phyloP scores from a whole-genome alignment of 148 eudicot species.

The Vaccinium darrowii region DNA sequence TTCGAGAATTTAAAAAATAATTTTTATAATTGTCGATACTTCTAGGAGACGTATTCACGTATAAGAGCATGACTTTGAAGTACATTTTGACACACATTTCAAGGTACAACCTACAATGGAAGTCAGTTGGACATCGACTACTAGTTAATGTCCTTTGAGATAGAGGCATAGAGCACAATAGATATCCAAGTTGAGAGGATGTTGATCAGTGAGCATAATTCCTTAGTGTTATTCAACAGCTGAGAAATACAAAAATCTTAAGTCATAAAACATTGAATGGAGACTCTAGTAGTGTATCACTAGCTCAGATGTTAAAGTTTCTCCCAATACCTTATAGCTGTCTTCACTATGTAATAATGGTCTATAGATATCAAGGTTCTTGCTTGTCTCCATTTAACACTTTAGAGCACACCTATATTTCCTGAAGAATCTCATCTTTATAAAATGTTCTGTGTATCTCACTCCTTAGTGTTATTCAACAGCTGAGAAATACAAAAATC shows the following conservation, averaged over 20 bases:
- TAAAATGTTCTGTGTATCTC: background rate
- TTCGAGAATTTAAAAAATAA: too few species aligned
- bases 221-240: background rate
- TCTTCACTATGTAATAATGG: too few species aligned
- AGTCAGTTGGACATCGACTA: background rate
- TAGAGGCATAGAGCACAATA: background rate
- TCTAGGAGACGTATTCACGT: background rate
- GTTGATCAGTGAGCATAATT: conserved; percentile 3
- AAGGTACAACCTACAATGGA: background rate
- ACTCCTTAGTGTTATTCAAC: background rate
- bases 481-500: background rate
- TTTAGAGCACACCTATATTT: background rate
- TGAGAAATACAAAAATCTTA: background rate
- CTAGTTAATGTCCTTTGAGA: background rate
- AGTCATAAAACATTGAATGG: background rate
- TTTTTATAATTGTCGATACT: too few species aligned
- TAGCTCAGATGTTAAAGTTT: background rate
- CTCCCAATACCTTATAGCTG: too few species aligned
- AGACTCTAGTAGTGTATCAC: background rate
- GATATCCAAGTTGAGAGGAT: background rate
- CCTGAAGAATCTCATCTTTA: background rate
- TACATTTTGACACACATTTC: background rate
- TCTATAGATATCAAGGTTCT: background rate
- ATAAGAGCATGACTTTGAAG: background rate
- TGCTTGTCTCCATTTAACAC: background rate